Evolutionary conservation across 2,329 filamentous ascomycete genomes (phyloP), one percentile per base, ranked within the genome.

Genomic region (Colletotrichum limetticola): DNA sequence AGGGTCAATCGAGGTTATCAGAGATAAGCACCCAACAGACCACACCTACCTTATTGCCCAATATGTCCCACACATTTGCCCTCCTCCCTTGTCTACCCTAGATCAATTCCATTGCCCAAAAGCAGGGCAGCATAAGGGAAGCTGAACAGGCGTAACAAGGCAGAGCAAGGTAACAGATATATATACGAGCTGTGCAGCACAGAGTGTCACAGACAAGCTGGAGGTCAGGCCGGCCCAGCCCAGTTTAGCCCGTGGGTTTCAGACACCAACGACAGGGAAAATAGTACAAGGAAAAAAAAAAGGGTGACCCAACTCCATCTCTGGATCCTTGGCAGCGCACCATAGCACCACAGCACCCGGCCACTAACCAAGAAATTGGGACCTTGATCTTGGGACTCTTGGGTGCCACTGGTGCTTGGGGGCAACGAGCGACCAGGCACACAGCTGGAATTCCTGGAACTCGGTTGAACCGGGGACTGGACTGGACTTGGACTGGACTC

Each of bases 191-290:
- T 14, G 57, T 37, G 46, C 52, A 71, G 68, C 68, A 68, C 52
- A 56, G 68, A 67, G 46, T 35, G 68, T 64, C 68, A 68, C 58
- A 56, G 68, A 61, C 58, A 57, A 58, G 35, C 55, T 9, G 53
- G 30, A 22, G 55, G 59, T 35, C 46, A 32, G 61, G 37, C 35
- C 35, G 70, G 70, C 60, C 66, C 60, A 66, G 71, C 53, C 42
- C 66, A 61, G 60, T 73, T 62, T 61, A 68, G 63, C 35, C 60
- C n/a, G 32, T 52, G 32, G 46, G 71, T 74, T 72, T 72, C 71
- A 74, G 71, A 62, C 71, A 62, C 61, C 68, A 42, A 60, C 62
- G 63, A 72, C 68, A 66, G 71, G 68, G 71, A 53, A 74, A 57
- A 55, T 24, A 57, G 66, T 57, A 52, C 58, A 46, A 32, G 30